A percentile compares a stretch with the other conserved stretches of the same genome.
Evolutionary conservation across 176 grass and related monocot species (phyloP).

Genomic region (Musa beccarii): DNA sequence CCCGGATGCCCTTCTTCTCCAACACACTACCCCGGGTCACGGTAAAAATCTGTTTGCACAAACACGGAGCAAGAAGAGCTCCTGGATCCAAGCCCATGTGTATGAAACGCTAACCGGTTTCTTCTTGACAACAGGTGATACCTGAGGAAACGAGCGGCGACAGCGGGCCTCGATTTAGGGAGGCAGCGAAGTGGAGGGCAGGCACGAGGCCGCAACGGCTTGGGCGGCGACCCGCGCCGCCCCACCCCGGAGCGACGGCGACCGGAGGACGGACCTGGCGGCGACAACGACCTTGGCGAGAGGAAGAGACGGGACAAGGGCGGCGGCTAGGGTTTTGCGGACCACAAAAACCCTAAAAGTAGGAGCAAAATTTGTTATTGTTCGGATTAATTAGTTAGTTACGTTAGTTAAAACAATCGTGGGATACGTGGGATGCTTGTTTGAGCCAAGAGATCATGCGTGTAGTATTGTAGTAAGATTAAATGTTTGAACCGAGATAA

Average conservation of each 20-base stretch:
- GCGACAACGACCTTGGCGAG: not conserved
- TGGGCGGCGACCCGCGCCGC: not conserved
- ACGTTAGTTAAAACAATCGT: too few relatives aligned
- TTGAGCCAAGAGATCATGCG: too few relatives aligned
- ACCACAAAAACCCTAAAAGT: too few relatives aligned
- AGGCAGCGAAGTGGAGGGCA: not conserved
- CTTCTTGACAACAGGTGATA: not conserved
- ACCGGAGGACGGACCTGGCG: not conserved
- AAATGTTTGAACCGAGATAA: too few relatives aligned
- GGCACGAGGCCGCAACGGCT: not conserved
- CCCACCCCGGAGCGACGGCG: not conserved
- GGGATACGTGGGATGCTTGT: too few relatives aligned
- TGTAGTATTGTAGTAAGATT: too few relatives aligned
- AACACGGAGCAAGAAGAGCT: not conserved
- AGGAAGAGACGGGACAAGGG: not conserved
- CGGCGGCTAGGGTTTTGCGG: too few relatives aligned
- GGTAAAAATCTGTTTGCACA: too few relatives aligned
- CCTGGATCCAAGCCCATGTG: not conserved
- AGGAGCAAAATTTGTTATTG: too few relatives aligned
- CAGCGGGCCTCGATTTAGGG: not conserved
- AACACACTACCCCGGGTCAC: too few relatives aligned
- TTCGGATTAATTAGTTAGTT: too few relatives aligned
- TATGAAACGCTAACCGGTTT: not conserved
- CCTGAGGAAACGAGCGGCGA: slow-evolving; percentile 3
- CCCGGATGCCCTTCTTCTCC: too few relatives aligned